Evolutionary conservation across 768 basidiomycete species (phyloP).

Genomic region (Auricularia sp.): DNA sequence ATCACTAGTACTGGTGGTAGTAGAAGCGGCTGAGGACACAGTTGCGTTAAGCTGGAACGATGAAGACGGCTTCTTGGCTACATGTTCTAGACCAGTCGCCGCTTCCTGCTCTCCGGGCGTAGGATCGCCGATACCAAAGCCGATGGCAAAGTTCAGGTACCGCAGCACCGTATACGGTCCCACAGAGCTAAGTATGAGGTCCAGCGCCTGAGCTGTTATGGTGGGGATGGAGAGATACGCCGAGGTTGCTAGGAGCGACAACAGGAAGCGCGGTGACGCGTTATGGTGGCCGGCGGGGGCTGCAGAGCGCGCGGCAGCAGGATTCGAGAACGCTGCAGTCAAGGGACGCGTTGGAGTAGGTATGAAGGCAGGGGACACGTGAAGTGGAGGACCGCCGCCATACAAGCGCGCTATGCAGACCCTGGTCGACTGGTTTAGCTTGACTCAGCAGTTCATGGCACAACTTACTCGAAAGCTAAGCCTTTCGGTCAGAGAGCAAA

Average conservation of each 20-base stretch:
- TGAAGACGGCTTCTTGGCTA: slow-evolving; percentile 19
- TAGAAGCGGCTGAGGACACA: not conserved
- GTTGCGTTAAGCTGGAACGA: not conserved
- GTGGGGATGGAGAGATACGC: slow-evolving; percentile 78
- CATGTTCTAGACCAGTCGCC: slow-evolving; percentile 59
- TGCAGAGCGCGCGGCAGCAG: slow-evolving; percentile 13
- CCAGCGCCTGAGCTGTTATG: slow-evolving; percentile 65
- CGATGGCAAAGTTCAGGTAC: slow-evolving; percentile 78
- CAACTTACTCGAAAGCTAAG: slow-evolving; percentile 84
- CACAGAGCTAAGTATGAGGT: slow-evolving; percentile 58
- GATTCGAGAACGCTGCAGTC: slow-evolving; percentile 48
- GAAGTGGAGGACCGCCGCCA: slow-evolving; percentile 70
- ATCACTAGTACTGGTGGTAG: slow-evolving; percentile 12
- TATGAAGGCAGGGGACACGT: slow-evolving; percentile 53
- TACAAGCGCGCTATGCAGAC: slow-evolving; percentile 81
- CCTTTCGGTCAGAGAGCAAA: slow-evolving; percentile 10
- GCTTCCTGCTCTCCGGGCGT: slow-evolving; percentile 36
- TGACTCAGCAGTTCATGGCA: not conserved
- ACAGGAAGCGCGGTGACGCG: slow-evolving; percentile 68
- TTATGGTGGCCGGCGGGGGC: slow-evolving; percentile 53
- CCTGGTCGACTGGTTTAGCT: slow-evolving; percentile 29
- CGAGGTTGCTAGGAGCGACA: slow-evolving; percentile 80
- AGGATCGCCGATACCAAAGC: slow-evolving; percentile 45
- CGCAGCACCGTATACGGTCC: slow-evolving; percentile 67
- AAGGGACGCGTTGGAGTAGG: slow-evolving; percentile 62